Conservation (phyloP, 768 basidiomycete species). For the Tremella yokohamensis region DNA sequence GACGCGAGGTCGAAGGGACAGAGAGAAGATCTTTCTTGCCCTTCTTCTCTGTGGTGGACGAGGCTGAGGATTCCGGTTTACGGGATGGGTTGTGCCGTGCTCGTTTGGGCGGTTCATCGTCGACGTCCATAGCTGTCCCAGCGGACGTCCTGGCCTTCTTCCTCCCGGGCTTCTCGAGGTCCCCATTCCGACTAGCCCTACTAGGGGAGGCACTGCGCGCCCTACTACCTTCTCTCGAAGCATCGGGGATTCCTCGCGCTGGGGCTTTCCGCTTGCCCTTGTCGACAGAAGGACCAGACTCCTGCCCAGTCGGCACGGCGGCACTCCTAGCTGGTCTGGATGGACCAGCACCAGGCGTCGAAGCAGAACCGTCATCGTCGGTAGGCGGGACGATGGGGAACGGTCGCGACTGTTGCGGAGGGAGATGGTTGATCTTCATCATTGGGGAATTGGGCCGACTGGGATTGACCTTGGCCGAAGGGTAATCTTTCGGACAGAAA, state of each 20-base stretch:
- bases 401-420: constrained; percentile 23
- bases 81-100: neutral
- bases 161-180: neutral
- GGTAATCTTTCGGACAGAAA: constrained; percentile 31
- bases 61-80: neutral
- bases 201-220: constrained; percentile 1
- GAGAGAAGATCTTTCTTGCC: constrained; percentile 11
- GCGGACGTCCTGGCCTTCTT: constrained; percentile 3
- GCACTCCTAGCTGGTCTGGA: constrained; percentile 1
- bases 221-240: constrained; percentile 1
- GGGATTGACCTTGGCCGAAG: constrained; percentile 33
- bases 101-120: constrained; percentile 8
- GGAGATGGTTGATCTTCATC: constrained; percentile 20
- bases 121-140: constrained; percentile 11
- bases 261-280: constrained; percentile 22
- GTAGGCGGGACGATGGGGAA: constrained; percentile 24
- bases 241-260: constrained; percentile 6
- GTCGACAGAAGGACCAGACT: neutral
- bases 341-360: neutral
- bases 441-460: constrained; percentile 19
- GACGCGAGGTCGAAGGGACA: neutral
- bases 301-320: neutral
- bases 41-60: constrained; percentile 12
- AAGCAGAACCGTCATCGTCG: constrained; percentile 23
- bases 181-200: neutral